Base-by-base conservation (phyloP, 1,139 yeast genomes). In the Geotrichum cucujoidarum region DNA sequence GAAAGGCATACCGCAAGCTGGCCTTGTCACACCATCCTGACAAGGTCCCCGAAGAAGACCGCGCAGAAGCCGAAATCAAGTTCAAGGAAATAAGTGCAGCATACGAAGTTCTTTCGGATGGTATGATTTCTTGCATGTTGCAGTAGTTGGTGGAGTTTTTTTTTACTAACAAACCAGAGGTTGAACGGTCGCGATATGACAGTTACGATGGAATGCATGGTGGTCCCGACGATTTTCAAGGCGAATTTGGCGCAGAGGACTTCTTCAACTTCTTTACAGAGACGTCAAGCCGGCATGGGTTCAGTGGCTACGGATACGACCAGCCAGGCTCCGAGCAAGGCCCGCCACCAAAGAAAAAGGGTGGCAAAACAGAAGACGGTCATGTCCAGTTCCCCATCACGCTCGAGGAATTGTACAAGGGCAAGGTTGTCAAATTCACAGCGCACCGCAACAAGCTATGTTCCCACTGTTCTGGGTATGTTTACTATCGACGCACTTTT, bases 1-100 rank as follows among this genome's bases (percentile, higher is more conserved):
- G 83, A 57, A 80, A 77, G 64, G 92, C 95, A 1, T 87, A 84
- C 66, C 74, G 89, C 55, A 80, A 77, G 55, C 73, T 83, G 48
- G 95, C 95, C 11, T 72, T 87, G 46, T 70, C 72, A 49, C 76
- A 79, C 60, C 95, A 87, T 63, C 95, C 95, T 0, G 95, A 87
- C 62, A 87, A 87, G 63, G 90, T 77, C 1, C 66, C 77, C 0
- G 89, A 81, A 54, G 62, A 65, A 0, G 78, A 77, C 50, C 74
- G 94, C 48, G 81, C 73, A 22, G 77, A 69, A 34, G 84, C 90
- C 1, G 95, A 86, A 61, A 68, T 76, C 52, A 77, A 75, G 62
- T 87, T 87, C 65, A 87, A 86, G 64, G 87, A 81, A 58, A 76
- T 87, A 47, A 75, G 81, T 13, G 83, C 81, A 51, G 95, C 95